Conservation (phyloP, 2,329 filamentous ascomycete genomes). For the Fusarium sp. region DNA sequence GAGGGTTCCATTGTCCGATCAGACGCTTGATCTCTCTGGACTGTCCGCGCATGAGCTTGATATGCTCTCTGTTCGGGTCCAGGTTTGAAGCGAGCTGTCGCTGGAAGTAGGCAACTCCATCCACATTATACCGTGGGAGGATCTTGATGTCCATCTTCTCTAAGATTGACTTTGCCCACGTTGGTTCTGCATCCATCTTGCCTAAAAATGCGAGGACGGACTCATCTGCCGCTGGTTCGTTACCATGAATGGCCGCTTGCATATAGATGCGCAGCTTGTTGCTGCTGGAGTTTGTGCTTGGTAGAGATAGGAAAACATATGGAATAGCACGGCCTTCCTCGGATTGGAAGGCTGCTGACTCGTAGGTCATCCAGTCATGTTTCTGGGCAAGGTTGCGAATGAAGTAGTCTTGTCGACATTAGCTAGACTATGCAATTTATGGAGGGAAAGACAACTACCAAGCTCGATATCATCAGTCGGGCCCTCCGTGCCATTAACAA, state of each 20-base stretch:
- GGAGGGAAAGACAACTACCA: accelerated
- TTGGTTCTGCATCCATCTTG: conserved; percentile 23
- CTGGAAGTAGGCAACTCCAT: conserved; percentile 29
- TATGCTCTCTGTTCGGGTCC: conserved; percentile 22
- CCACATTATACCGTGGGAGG: conserved; percentile 19
- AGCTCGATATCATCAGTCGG: conserved; percentile 15
- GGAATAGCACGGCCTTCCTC: conserved; percentile 25
- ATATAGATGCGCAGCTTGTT: conserved; percentile 8
- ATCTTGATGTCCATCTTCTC: conserved; percentile 32
- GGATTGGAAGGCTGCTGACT: neutral
- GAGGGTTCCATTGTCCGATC: conserved; percentile 13
- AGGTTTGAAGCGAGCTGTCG: conserved; percentile 13
- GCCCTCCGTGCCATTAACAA: conserved; percentile 6
- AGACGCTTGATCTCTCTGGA: conserved; percentile 11
- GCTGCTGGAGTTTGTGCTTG: neutral
- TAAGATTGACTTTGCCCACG: conserved; percentile 8
- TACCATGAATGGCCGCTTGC: conserved; percentile 24
- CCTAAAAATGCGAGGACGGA: conserved; percentile 5
- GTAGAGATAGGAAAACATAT: conserved; percentile 12
- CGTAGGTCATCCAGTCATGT: conserved; percentile 21
- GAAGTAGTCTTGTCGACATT: conserved; percentile 1
- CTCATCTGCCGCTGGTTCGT: conserved; percentile 26
- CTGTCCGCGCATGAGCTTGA: conserved; percentile 9
- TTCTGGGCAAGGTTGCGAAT: conserved; percentile 4
- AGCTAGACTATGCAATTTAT: accelerated